Base-by-base conservation (phyloP, 1,284 basidiomycete species). In the Cystobasidium slooffiae region DNA sequence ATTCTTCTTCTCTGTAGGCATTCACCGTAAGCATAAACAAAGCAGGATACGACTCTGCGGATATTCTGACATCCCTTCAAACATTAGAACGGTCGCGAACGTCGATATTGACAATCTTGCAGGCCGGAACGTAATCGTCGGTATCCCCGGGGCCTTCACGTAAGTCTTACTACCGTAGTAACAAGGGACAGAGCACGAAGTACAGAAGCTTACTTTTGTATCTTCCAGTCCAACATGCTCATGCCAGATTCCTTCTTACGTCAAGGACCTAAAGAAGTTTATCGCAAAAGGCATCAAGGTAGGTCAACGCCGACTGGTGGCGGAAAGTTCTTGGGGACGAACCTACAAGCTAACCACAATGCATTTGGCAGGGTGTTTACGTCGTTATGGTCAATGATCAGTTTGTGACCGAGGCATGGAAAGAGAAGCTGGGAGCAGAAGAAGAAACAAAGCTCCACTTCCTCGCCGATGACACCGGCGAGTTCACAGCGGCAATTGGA, bases 391-490 rank as follows among this genome's bases (percentile, higher is more conserved):
- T 59, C 56, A 59, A 59, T 31, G 56, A 59, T 39, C 56, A 59
- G 20, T 59, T 59, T 24, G 56, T 59, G 58, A 78, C 77, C 31
- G 69, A 78, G 52, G 80, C 80, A 18, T 81, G 80, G 80, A 80
- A 79, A 74, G 78, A 81, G 75, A 78, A 81, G 75, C 77, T 81
- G 41, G 78, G 76, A 41, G 76, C 78, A 22, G 69, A 44, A 7
- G 55, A 66, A 12, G 66, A 56, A 6, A 68, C 75, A 12, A 77
- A 77, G 62, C 76, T 81, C 31, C 79, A 79, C 76, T 79, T 81
- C 76, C 74, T 81, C 1, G 78, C 80, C 58, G 80, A 81, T 58
- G 80, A 81, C 76, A 80, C 78, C 20, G 80, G 78, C 22, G 64
- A 74, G 65, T 81, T 80, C 74, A 80, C 80, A 61, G 72, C 78